Base-by-base conservation (phyloP, 805 yeast genomes). In the Zygosaccharomyces pseudorouxii region DNA sequence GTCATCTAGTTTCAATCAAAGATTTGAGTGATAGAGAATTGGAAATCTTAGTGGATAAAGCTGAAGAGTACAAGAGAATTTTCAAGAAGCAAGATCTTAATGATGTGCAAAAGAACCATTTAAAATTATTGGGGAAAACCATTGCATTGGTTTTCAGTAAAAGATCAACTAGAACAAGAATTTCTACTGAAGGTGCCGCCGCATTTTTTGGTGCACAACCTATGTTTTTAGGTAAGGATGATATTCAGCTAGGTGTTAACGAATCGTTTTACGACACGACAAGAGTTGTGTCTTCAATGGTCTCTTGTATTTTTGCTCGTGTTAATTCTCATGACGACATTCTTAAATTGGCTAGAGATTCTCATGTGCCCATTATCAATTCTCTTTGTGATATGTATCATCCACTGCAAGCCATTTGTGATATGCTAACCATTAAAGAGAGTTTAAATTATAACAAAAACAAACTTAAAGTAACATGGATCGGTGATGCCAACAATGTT, bases 401-500 rank as follows among this genome's bases (percentile, higher is more conserved):
- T 68, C 99, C 99, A 19, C 74, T 92, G 62, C 99, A 93, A 71
- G 96, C 98, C 3, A 86, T 93, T 54, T 82, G 97, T 49, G 99
- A 93, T 67, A 58, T 93, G 49, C 71, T 88, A 56, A 90, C 98
- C 3, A 85, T 93, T 51, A 81, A 84, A 55, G 97, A 93, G 69
- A 69, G 82, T 3, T 86, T 87, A 60, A 79, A 81, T 3, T 70
- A 67, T 27, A 69, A 77, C 1, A 65, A 79, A 54, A 79, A 78
- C 11, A 63, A 66, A 47, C 75, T 89, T 55, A 90, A 89, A 59
- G 70, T 92, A 42, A 82, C 97, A 1, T 92, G 99, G 99, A 81
- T 93, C 16, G 99, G 99, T 51, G 99, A 92, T 67, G 84, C 97
- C 27, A 93, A 93, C 68, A 93, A 93, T 61, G 98, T 93, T 28